These are phyloP conservation scores for Emiliania huxleyi DNA, from an alignment of 78 protist genomes.

Conservation along the genomic window DNA sequence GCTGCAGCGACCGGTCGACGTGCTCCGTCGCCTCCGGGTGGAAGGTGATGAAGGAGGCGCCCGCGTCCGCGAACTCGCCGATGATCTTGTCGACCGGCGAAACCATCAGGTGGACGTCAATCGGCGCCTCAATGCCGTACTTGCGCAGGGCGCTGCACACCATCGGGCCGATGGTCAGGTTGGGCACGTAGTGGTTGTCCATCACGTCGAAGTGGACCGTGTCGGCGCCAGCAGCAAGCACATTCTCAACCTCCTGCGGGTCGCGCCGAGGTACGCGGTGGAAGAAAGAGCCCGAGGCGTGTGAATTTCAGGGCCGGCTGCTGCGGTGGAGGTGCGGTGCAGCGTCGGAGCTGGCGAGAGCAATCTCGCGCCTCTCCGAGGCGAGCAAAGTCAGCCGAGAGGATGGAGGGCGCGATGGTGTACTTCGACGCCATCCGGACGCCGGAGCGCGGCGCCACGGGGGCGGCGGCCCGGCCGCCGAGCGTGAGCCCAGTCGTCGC, in stretches of 20 bases:
- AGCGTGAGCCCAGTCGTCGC: no score
- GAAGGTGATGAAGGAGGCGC: slow-evolving; percentile 58
- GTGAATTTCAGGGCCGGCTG: no score
- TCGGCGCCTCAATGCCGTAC: neutral
- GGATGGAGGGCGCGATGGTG: slow-evolving; percentile 61
- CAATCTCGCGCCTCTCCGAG: no score
- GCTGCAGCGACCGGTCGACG: slow-evolving; percentile 6
- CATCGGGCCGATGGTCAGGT: slow-evolving; percentile 63
- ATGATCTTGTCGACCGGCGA: slow-evolving; percentile 28
- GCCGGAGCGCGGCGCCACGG: no score
- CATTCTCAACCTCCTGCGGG: slow-evolving; percentile 37
- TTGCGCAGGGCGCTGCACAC: slow-evolving; percentile 47
- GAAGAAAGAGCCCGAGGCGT: no score
- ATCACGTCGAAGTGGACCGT: slow-evolving; percentile 59
- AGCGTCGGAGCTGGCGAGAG: no score
- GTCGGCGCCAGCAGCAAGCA: slow-evolving; percentile 58
- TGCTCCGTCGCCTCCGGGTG: slow-evolving; percentile 56
- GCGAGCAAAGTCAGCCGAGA: slow-evolving; percentile 50
- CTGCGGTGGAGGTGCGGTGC: no score
- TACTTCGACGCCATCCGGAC: neutral
- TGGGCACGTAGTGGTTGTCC: slow-evolving; percentile 69
- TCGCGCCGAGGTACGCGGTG: no score
- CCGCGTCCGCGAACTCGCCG: slow-evolving; percentile 20
- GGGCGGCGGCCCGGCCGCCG: no score
- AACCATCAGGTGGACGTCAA: slow-evolving; percentile 65